phyloP scores from a whole-genome alignment of 1,284 basidiomycete genomes.

The Moesziomyces sp. region DNA sequence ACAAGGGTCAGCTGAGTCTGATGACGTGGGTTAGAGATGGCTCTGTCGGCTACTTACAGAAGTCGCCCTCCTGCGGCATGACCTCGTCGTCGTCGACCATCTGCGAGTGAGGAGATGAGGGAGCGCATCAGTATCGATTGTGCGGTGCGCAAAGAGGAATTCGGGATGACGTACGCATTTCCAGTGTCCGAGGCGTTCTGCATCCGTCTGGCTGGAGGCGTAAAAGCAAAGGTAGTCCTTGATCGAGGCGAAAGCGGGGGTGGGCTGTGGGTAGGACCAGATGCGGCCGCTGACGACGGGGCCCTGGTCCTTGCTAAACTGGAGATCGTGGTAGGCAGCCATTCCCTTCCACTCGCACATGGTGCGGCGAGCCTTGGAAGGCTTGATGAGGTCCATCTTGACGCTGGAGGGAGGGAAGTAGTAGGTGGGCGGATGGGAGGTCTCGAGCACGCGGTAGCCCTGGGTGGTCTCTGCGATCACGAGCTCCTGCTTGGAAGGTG shows the following conservation, averaged over 20 bases:
- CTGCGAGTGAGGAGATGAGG: constrained; percentile 5
- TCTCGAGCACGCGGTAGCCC: constrained; percentile 64
- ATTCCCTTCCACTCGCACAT: constrained; percentile 66
- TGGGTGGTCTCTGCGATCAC: constrained; percentile 60
- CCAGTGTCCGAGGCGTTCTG: constrained; percentile 52
- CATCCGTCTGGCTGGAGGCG: constrained; percentile 53
- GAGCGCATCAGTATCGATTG: not conserved
- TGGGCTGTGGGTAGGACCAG: constrained; percentile 64
- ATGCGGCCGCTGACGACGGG: constrained; percentile 49
- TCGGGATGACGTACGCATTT: constrained; percentile 42
- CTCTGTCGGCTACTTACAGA: constrained; percentile 45
- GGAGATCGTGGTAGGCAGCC: constrained; percentile 60
- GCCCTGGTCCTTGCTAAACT: constrained; percentile 38
- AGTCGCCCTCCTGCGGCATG: constrained; percentile 60
- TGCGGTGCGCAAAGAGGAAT: not conserved
- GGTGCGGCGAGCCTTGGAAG: constrained; percentile 55
- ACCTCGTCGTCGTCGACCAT: constrained; percentile 62
- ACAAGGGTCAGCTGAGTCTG: no score
- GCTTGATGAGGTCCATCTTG: constrained; percentile 42
- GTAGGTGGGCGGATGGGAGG: constrained; percentile 63
- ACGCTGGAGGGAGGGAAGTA: constrained; percentile 60
- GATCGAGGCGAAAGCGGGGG: constrained; percentile 46
- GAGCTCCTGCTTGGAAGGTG: constrained; percentile 51
- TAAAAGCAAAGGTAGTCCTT: constrained; percentile 66
- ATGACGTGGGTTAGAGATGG: no score